phyloP scores from a whole-genome alignment of 2,329 filamentous ascomycete genomes.

The Chaetomium sp. region DNA sequence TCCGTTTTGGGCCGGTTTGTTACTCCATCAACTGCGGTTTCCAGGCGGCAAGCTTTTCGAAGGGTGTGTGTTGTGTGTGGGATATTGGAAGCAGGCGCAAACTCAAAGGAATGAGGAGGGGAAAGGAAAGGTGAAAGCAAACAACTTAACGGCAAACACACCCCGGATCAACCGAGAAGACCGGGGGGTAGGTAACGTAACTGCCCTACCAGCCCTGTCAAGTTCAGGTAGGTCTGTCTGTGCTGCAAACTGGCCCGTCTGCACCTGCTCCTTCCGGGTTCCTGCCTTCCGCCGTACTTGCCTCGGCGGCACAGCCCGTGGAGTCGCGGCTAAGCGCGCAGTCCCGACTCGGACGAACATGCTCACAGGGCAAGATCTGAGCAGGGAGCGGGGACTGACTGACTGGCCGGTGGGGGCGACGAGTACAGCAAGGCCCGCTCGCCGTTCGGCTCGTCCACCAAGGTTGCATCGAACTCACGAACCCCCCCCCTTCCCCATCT shows the following conservation, averaged over 20 bases:
- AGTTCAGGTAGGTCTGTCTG: neutral
- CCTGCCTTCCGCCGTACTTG: neutral
- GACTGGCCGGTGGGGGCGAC: neutral
- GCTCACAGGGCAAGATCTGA: neutral
- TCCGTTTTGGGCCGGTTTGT: neutral
- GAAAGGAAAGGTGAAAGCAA: conserved; percentile 1
- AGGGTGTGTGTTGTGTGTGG: neutral
- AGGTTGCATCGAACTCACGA: conserved; percentile 3
- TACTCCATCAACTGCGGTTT: conserved; percentile 6
- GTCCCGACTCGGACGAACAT: neutral
- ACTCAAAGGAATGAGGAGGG: conserved; percentile 4
- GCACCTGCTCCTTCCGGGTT: neutral
- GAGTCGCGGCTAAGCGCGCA: conserved; percentile 4
- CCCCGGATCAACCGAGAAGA: neutral
- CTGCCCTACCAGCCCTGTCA: neutral
- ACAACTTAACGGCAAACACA: neutral
- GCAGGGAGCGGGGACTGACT: neutral
- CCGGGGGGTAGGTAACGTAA: neutral
- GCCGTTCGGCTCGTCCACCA: neutral
- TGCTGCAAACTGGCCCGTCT: neutral
- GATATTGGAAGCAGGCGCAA: neutral
- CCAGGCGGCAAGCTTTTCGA: neutral
- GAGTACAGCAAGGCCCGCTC: too few species aligned
- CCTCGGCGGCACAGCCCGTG: conserved; percentile 17
- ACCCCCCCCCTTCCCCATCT: neutral